Conservation (phyloP, 495 filamentous ascomycete species). For the Aspergillus biplanus region DNA sequence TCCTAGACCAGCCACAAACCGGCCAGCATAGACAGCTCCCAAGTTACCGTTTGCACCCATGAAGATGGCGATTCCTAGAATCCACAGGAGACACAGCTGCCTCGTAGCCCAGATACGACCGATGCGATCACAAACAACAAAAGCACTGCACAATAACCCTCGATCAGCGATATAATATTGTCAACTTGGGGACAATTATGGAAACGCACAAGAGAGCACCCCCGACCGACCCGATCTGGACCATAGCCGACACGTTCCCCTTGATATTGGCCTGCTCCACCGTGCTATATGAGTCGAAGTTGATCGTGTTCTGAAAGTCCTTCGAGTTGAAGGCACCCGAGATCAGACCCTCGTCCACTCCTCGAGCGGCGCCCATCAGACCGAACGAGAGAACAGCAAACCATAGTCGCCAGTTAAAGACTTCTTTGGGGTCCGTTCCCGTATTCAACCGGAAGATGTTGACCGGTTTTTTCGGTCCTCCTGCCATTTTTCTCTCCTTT, state of each 20-base stretch:
- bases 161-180: background rate
- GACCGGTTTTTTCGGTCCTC: constrained; percentile 63
- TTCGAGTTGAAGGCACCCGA: constrained; percentile 65
- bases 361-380: constrained; percentile 67
- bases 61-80: constrained; percentile 69
- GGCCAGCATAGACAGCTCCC: constrained; percentile 66
- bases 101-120: constrained; percentile 72
- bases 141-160: constrained; percentile 45
- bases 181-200: background rate
- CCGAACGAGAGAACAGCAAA: constrained; percentile 69
- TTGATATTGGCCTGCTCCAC: constrained; percentile 63
- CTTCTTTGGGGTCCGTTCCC: constrained; percentile 55
- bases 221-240: constrained; percentile 68
- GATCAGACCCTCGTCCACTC: constrained; percentile 74
- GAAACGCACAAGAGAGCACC: constrained; percentile 61
- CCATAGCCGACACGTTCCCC: constrained; percentile 73
- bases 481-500: too few species aligned
- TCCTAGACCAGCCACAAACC: constrained; percentile 70
- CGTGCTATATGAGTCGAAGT: constrained; percentile 55
- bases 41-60: constrained; percentile 64
- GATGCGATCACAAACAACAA: constrained; percentile 67
- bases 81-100: constrained; percentile 67
- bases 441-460: constrained; percentile 66
- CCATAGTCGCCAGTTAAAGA: constrained; percentile 69
- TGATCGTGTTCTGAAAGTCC: constrained; percentile 62